A percentile compares a stretch with the other conserved stretches of the same genome.
Conservation (phyloP, 1,284 basidiomycete species). For the Inonotus hispidus region DNA sequence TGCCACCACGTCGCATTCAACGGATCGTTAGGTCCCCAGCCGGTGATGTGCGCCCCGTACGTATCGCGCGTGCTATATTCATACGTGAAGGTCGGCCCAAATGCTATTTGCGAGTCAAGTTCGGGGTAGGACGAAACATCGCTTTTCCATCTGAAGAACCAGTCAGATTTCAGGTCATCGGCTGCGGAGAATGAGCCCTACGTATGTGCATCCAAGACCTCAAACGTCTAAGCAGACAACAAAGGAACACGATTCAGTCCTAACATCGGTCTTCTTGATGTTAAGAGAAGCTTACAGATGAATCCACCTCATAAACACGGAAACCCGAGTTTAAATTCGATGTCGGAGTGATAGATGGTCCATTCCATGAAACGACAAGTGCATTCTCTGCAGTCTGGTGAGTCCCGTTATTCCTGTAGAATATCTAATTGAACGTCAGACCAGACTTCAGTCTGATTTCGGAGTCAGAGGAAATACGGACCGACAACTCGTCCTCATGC, state of each 20-base stretch:
- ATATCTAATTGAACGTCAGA: constrained; percentile 47
- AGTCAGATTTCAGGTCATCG: neutral
- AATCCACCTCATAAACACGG: constrained; percentile 75
- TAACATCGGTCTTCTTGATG: too few relatives aligned
- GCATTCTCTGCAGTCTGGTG: constrained; percentile 52
- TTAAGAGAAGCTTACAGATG: constrained; percentile 41
- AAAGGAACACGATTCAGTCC: neutral
- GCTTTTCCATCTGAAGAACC: constrained; percentile 46
- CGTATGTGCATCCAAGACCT: constrained; percentile 70
- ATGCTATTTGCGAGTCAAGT: constrained; percentile 45
- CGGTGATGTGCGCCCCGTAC: constrained; percentile 55
- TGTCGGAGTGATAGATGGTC: constrained; percentile 66
- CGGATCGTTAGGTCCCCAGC: constrained; percentile 63
- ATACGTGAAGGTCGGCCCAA: constrained; percentile 60
- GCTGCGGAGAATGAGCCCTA: constrained; percentile 30
- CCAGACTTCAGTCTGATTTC: neutral
- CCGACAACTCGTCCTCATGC: constrained; percentile 74
- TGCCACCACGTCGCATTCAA: constrained; percentile 86
- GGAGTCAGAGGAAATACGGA: constrained; percentile 27
- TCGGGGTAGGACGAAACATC: constrained; percentile 52
- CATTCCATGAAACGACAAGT: constrained; percentile 56
- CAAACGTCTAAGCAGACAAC: constrained; percentile 50
- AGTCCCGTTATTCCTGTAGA: constrained; percentile 71
- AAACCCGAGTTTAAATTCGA: constrained; percentile 77
- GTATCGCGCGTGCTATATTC: constrained; percentile 70